Base-by-base conservation (phyloP, 2,329 filamentous ascomycete genomes). In the Phialophora verrucosa region DNA sequence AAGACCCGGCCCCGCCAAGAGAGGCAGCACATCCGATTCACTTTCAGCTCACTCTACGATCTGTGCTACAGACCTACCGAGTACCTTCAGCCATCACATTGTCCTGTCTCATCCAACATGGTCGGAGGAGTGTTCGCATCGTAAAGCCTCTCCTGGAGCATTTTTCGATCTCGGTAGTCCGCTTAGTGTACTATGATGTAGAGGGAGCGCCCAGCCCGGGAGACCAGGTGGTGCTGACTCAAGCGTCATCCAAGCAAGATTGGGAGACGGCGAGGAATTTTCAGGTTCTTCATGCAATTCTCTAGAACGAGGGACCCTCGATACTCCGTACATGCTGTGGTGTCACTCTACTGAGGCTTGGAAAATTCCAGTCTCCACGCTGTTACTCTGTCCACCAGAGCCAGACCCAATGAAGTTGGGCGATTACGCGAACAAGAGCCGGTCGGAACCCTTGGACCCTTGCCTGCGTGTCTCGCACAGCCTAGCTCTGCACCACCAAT, bases 381-480 rank as follows among this genome's bases (percentile, higher is more conserved):
- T 20, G 44, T 11, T 49, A 20, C 44, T 23, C 44, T 7, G 44
- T 49, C 17, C 14, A 29, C 49, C 20, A 20, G 44, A 35, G 44
- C 31, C 44, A 49, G 17, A 38, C 58, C 58, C 47, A 54, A 35
- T n/a, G 17, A 25, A 49, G 47, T 25, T 42, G 14, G n/a, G n/a
- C 47, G 59, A 61, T 61, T 61, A 61, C 32, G 49, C 59, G 47
- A 61, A 51, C 59, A 61, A 5, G 32, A n/a, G 47, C 1, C 29
- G 29, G 47, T 23, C 20, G 32, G 42, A 17, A 20, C 44, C 29
- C 14, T 23, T 42, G 44, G 42, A 31, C 44, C 29, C 32, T 50
- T 61, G 49, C 29, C 59, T 61, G 29, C 17, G 59, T 61, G 59
- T 61, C 49, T 61, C 49, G 53, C 53, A 55, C 25, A 35, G 53